Conservation (phyloP, 768 basidiomycete species). For the Collybiopsis luxurians region DNA sequence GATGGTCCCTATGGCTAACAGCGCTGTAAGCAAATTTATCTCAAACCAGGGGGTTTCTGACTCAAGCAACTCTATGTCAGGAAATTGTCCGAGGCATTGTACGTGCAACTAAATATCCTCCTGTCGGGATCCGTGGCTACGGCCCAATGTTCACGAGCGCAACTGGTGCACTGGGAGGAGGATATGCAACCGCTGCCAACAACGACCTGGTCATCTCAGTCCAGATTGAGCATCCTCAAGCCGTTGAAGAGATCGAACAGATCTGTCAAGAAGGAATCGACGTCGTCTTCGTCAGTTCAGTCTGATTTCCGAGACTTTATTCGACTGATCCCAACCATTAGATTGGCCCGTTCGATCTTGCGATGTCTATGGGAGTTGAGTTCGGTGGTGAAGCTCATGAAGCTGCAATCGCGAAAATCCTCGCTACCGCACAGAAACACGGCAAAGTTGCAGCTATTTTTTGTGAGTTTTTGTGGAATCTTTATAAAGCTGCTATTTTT, state of each 20-base stretch:
- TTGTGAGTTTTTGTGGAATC: slow-evolving; percentile 16
- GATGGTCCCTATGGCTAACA: slow-evolving; percentile 29
- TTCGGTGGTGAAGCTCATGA: slow-evolving; percentile 18
- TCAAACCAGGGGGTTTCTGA: neutral
- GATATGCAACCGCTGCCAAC: slow-evolving; percentile 16
- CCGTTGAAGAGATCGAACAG: slow-evolving; percentile 18
- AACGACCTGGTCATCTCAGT: slow-evolving; percentile 16
- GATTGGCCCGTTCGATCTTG: slow-evolving; percentile 23
- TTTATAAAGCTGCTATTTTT: neutral
- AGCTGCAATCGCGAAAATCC: slow-evolving; percentile 19
- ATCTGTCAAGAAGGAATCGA: slow-evolving; percentile 23
- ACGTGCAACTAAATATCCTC: slow-evolving; percentile 19
- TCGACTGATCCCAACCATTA: neutral
- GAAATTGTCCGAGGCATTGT: slow-evolving; percentile 23
- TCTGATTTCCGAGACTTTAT: neutral
- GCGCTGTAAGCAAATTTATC: slow-evolving; percentile 11
- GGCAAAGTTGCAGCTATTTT: slow-evolving; percentile 23
- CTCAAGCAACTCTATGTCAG: slow-evolving; percentile 4
- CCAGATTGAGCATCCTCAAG: slow-evolving; percentile 23
- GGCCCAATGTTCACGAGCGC: slow-evolving; percentile 25
- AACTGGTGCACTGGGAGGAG: slow-evolving; percentile 16
- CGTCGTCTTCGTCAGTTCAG: slow-evolving; percentile 17
- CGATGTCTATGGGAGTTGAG: slow-evolving; percentile 22
- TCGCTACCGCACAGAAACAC: slow-evolving; percentile 16
- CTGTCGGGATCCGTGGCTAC: slow-evolving; percentile 18